Conservation (phyloP, 2,329 filamentous ascomycete species). For the Talaromyces sp. region DNA sequence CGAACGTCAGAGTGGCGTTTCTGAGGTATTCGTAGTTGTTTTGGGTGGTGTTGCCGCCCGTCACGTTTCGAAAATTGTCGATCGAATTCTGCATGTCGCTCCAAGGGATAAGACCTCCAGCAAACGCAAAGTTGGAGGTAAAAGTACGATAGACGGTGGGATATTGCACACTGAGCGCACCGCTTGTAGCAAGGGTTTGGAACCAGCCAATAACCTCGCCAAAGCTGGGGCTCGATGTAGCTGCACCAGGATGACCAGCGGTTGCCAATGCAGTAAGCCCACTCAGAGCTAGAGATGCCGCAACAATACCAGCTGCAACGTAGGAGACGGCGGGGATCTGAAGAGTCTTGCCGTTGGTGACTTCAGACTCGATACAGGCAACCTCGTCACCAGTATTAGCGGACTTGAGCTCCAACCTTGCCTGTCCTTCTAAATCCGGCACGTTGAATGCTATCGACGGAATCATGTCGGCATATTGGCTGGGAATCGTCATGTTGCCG, state of each 20-base stretch:
- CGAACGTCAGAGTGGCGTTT: slow-evolving; percentile 72
- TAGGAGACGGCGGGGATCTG: slow-evolving; percentile 74
- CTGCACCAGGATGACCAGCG: slow-evolving; percentile 57
- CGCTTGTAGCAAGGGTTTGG: slow-evolving; percentile 89
- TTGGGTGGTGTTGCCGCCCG: slow-evolving; percentile 82
- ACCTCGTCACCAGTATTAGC: slow-evolving; percentile 60
- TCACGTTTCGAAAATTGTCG: slow-evolving; percentile 73
- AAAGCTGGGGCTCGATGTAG: slow-evolving; percentile 76
- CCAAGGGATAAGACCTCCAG: slow-evolving; percentile 80
- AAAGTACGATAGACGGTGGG: slow-evolving; percentile 86
- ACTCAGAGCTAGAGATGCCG: slow-evolving; percentile 71
- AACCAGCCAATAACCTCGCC: slow-evolving; percentile 83
- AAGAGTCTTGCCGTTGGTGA: slow-evolving; percentile 84
- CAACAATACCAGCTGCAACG: slow-evolving; percentile 77
- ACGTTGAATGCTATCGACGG: slow-evolving; percentile 85
- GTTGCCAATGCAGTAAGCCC: slow-evolving; percentile 67
- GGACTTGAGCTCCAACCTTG: slow-evolving; percentile 70
- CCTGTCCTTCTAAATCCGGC: slow-evolving; percentile 83
- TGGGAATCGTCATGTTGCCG: slow-evolving; percentile 69
- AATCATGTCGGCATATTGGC: slow-evolving; percentile 68
- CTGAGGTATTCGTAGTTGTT: slow-evolving; percentile 71
- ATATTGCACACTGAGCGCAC: slow-evolving; percentile 89
- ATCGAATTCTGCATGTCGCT: slow-evolving; percentile 74
- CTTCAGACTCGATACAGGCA: slow-evolving; percentile 76
- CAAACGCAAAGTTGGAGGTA: slow-evolving; percentile 89